phyloP scores from a whole-genome alignment of 2,329 filamentous ascomycete species.

The Orbilia quercus region DNA sequence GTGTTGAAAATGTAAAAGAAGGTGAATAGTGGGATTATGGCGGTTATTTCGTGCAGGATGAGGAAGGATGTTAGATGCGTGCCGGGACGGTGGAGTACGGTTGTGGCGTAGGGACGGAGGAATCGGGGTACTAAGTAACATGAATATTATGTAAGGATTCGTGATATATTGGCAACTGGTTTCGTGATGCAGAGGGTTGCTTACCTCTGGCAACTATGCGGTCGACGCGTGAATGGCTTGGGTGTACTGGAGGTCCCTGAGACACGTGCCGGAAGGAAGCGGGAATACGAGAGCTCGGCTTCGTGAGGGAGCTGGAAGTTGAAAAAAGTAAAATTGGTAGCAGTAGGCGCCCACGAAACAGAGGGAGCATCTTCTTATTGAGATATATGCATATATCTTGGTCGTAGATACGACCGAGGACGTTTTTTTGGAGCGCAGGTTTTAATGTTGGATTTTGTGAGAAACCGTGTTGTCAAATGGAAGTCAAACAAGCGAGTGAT shows the following conservation, averaged over 20 bases:
- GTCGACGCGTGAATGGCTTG: conserved; percentile 25
- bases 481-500: neutral
- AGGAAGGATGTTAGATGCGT: conserved; percentile 88
- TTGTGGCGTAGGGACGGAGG: conserved; percentile 69
- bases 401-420: too few relatives aligned
- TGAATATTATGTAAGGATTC: neutral
- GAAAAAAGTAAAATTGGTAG: neutral
- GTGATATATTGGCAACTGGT: neutral
- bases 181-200: neutral
- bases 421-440: neutral
- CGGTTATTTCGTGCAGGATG: conserved; percentile 90
- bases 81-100: conserved; percentile 79
- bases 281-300: neutral
- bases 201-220: conserved; percentile 37
- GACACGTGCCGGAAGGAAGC: neutral
- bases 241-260: neutral
- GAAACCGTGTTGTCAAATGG: neutral
- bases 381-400: too few relatives aligned
- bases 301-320: neutral
- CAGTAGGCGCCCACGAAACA: neutral
- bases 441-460: neutral
- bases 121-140: conserved; percentile 46
- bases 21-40: conserved; percentile 79
- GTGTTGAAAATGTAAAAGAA: conserved; percentile 84
- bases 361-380: conserved; percentile 4